A percentile compares a stretch with the other conserved stretches of the same genome.
These are phyloP conservation scores for Gleditsia sinensis DNA, from an alignment of 306 rosid species.

Conservation along the genomic window DNA sequence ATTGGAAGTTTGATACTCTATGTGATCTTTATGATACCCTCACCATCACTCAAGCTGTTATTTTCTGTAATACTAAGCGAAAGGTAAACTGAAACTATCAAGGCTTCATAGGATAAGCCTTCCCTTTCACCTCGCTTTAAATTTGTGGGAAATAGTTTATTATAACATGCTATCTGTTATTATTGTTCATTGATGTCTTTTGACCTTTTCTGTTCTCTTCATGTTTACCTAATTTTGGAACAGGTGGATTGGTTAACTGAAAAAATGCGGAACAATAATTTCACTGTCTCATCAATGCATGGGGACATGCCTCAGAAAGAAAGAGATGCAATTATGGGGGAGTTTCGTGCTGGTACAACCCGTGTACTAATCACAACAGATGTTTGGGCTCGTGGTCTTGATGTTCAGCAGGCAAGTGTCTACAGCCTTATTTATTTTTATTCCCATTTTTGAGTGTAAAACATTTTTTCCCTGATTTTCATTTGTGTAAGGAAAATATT, in stretches of 20 bases:
- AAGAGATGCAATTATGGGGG: constrained; percentile 95
- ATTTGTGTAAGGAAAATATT: background rate
- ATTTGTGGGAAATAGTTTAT: background rate
- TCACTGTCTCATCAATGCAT: constrained; percentile 95
- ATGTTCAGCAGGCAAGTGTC: constrained; percentile 94
- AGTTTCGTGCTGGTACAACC: constrained; percentile 86
- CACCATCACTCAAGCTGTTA: constrained; percentile 96
- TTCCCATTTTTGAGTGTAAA: background rate
- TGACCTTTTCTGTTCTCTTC: background rate
- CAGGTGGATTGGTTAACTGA: constrained; percentile 99
- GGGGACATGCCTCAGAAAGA: constrained; percentile 99
- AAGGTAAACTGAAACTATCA: constrained; percentile 58
- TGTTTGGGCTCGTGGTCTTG: constrained; percentile 99
- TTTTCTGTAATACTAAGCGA: constrained; percentile 94
- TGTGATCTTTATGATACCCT: constrained; percentile 99
- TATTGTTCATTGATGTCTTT: background rate
- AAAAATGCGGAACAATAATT: constrained; percentile 93
- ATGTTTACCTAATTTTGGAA: constrained; percentile 26
- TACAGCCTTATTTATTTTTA: background rate
- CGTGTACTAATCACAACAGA: constrained; percentile 96
- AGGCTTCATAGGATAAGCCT: background rate
- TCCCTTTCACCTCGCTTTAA: background rate
- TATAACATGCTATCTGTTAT: background rate
- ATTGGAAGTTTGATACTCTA: constrained; percentile 95
- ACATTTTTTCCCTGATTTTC: background rate